Percentiles rank a stretch among this genome's conserved stretches.
Conservation (phyloP, 1,139 yeast species). For the Meyerozyma sp. region DNA sequence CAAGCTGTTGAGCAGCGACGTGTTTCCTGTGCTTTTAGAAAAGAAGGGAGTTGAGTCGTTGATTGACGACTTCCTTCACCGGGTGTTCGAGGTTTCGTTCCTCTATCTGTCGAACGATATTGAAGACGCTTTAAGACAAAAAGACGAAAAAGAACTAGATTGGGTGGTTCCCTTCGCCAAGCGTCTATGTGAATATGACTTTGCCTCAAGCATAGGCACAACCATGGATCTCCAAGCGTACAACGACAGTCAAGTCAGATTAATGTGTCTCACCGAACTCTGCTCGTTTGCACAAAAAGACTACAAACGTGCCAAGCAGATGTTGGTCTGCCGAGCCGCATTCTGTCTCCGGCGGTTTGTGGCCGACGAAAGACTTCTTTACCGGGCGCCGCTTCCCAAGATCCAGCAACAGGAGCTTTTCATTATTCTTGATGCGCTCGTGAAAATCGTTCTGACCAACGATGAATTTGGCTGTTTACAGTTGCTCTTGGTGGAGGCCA, state of each 20-base stretch:
- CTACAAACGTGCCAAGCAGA: background rate
- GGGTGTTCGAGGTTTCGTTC: constrained; percentile 36
- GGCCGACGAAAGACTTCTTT: constrained; percentile 26
- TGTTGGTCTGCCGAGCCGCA: constrained; percentile 24
- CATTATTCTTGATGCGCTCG: constrained; percentile 19
- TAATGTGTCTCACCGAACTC: constrained; percentile 45
- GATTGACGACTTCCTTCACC: constrained; percentile 34
- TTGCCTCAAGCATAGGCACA: constrained; percentile 41
- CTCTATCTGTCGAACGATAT: constrained; percentile 45
- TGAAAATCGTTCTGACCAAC: constrained; percentile 3
- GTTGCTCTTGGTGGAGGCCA: constrained; percentile 17
- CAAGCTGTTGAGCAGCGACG: constrained; percentile 29
- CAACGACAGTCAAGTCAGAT: constrained; percentile 37
- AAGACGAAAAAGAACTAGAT: constrained; percentile 4
- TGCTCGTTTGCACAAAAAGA: background rate
- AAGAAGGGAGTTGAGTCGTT: constrained; percentile 20
- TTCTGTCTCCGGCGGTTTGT: constrained; percentile 31
- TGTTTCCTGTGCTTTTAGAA: constrained; percentile 34
- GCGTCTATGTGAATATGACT: constrained; percentile 21
- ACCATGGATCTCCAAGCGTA: constrained; percentile 22
- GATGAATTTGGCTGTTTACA: background rate
- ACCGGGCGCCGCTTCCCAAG: constrained; percentile 29
- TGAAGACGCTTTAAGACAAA: constrained; percentile 16
- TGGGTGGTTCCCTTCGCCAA: constrained; percentile 12
- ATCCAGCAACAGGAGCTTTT: constrained; percentile 31